Percentiles rank a stretch among this genome's conserved stretches.
phyloP scores from a whole-genome alignment of 345 rosid species.

The Barbarea vulgaris region DNA sequence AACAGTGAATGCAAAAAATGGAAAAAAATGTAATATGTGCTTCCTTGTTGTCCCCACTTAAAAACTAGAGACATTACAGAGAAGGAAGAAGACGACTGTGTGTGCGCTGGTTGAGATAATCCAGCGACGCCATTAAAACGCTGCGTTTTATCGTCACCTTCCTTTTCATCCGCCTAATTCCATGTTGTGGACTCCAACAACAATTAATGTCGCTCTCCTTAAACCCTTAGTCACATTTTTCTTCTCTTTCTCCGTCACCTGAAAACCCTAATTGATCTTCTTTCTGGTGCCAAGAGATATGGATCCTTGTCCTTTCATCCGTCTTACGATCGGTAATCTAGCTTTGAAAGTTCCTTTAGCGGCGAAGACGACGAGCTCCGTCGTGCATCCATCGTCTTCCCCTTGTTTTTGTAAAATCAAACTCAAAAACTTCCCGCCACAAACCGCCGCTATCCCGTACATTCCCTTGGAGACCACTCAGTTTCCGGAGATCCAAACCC shows the following conservation, averaged over 20 bases:
- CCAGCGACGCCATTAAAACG: slow-evolving; percentile 36
- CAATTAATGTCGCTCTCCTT: slow-evolving; percentile 30
- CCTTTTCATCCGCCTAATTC: slow-evolving; percentile 13
- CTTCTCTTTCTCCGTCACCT: background rate
- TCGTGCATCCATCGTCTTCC: slow-evolving; percentile 76
- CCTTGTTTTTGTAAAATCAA: slow-evolving; percentile 85
- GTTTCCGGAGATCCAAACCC: slow-evolving; percentile 47
- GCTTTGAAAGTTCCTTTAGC: slow-evolving; percentile 75
- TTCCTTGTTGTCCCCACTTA: slow-evolving; percentile 29
- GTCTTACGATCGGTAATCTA: slow-evolving; percentile 68
- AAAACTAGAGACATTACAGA: slow-evolving; percentile 19
- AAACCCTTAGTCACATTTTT: slow-evolving; percentile 13
- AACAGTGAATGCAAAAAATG: slow-evolving; percentile 30
- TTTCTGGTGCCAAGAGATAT: slow-evolving; percentile 31
- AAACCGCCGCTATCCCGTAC: slow-evolving; percentile 69
- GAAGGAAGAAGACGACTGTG: slow-evolving; percentile 25
- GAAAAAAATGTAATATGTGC: slow-evolving; percentile 12
- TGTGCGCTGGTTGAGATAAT: slow-evolving; percentile 8
- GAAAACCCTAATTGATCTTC: slow-evolving; percentile 2
- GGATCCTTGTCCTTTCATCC: slow-evolving; percentile 97
- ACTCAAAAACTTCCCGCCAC: slow-evolving; percentile 62
- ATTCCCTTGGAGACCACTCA: slow-evolving; percentile 50
- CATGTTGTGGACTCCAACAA: background rate
- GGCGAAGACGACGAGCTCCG: slow-evolving; percentile 68
- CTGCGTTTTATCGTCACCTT: slow-evolving; percentile 30